Base-by-base conservation (phyloP, 768 basidiomycete genomes). In the Pisolithus tinctorius region DNA sequence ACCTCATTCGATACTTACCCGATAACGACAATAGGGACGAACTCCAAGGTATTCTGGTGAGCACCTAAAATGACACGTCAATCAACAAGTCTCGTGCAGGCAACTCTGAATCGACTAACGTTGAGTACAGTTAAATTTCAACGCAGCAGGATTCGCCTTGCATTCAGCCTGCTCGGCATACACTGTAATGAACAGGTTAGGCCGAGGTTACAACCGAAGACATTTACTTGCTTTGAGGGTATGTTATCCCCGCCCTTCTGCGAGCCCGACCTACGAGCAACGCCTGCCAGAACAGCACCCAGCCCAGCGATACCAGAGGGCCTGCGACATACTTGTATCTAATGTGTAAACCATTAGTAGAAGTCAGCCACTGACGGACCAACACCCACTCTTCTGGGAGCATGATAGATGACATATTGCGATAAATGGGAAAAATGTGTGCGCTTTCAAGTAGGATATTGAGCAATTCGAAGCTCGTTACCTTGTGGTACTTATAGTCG, bases 71-170 rank as follows among this genome's bases (percentile, higher is more conserved):
- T 29, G 34, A 16, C 23, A 37, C 26, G 4, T 9, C 7, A 42
- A 0, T n/a, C 37, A 34, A n/a, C 11, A 0, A 38, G 34, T 14
- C 23, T 43, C 3, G 50, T 10, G 43, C 17, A 2, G n/a, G 20
- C 4, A 2, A 25, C 43, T 8, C 25, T 5, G 6, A 16, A 45
- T 42, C 43, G 16, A 63, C 77, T 51, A 54, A 83, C 86, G 82
- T 60, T 88, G 86, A 31, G 76, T 75, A 62, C 86, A 88, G 64
- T 88, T 88, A 72, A 86, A 88, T 49, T 74, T 55, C 47, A 70
- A 50, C 0, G 85, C 87, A 39, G 74, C 76, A 25, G 59, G 62
- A 14, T 72, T 80, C 0, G 71, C 71, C 20, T 74, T 79, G 16
- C 65, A 77, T 55, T 86, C 74, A 3, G 75, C 72, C 61, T 82